Base-by-base conservation (phyloP, 331 rosid genomes). In the Stylosanthes scabra region DNA sequence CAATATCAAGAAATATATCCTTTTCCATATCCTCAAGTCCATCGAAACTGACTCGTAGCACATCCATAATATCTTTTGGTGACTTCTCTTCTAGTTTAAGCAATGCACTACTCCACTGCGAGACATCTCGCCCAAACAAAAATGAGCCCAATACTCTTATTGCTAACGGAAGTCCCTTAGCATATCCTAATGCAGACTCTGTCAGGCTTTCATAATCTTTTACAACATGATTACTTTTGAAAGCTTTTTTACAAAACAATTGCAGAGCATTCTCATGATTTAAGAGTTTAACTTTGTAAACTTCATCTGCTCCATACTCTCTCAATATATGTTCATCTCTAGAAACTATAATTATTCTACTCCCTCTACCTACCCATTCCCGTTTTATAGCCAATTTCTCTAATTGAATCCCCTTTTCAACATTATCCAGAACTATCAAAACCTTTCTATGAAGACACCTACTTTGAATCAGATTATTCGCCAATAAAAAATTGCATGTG, bases 1-100 rank as follows among this genome's bases (percentile, higher is more conserved):
- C 65, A 10, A 71, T 59, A 31, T 71, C 68, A 3, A 72, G 28
- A 31, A 72, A 72, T 31, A 60, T 59, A 15, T 72, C 61, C 37
- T 60, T 31, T 2, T 31, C 59, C 1, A 1, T 15, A 2, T 31
- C 6, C 3, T 47, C 52, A 0, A 72, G 7, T 1, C 25, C 54
- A 49, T 72, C 70, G 37, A 7, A 72, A 39, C 78, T 20, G 2
- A 25, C 4, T 62, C 8, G 6, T 3, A 50, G 2, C 42, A 62
- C 31, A 50, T 62, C 28, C 42, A 73, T 49, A 9, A 74, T 20
- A 6, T 60, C 8, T 15, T 14, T 45, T 0, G 6, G 3, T 58
- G 46, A 55, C 40, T 40, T 40, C 12, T 60, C 10, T 25, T 41
- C 20, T 0, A 47, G 3, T 63, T 28, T 68, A n/a, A 0, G 16